Evolutionary conservation across 2,329 filamentous ascomycete species (phyloP).

Genomic region (Arthrobotrys iridis): DNA sequence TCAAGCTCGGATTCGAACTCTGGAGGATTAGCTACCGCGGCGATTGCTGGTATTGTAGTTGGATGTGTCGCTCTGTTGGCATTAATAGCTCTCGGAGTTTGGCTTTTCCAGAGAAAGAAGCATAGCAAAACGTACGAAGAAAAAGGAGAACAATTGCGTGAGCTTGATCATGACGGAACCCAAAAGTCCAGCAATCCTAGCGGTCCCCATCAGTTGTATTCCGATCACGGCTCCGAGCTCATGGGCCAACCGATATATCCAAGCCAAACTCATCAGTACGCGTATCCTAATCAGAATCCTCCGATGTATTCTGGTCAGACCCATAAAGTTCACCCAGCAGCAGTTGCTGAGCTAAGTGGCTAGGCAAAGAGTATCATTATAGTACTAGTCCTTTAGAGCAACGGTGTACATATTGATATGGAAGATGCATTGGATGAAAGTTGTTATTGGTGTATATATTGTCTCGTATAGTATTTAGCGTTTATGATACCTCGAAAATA

Average conservation of each 20-base stretch:
- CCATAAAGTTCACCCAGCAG: not conserved
- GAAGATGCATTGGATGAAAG: too few species aligned
- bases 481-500: too few species aligned
- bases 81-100: not conserved
- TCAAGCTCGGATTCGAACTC: not conserved
- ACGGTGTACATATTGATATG: too few species aligned
- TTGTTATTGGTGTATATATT: too few species aligned
- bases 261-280: not conserved
- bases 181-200: not conserved
- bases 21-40: not conserved
- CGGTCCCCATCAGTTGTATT: not conserved
- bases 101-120: not conserved
- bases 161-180: not conserved
- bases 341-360: not conserved
- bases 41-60: conserved; percentile 21
- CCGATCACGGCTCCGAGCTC: not conserved
- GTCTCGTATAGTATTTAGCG: too few species aligned
- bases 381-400: too few species aligned
- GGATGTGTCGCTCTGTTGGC: not conserved
- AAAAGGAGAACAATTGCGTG: not conserved
- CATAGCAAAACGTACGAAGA: not conserved
- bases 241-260: too few species aligned
- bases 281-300: not conserved
- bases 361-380: too few species aligned
- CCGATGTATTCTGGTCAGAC: not conserved